These are phyloP conservation scores for Pseudogymnoascus sp. DNA, from an alignment of 2,329 filamentous ascomycete species.

Conservation along the genomic window DNA sequence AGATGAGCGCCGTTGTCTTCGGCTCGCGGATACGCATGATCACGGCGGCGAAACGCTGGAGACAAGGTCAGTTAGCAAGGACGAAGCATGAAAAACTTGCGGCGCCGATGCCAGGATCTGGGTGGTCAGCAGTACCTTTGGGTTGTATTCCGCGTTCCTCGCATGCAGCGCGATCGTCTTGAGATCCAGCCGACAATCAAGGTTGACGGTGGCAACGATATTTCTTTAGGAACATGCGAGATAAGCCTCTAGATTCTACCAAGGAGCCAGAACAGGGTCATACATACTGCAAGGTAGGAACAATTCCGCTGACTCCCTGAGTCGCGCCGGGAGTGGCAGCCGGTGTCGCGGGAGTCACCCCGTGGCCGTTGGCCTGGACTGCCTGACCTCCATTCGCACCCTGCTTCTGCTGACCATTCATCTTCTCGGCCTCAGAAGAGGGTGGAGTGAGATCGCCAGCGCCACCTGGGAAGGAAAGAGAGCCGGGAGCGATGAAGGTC, in stretches of 20 bases:
- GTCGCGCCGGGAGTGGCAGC: constrained; percentile 83
- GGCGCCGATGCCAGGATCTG: constrained; percentile 33
- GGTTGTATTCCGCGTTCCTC: constrained; percentile 97
- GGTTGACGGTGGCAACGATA: constrained; percentile 97
- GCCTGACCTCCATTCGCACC: constrained; percentile 30
- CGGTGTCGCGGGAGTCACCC: constrained; percentile 82
- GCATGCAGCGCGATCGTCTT: constrained; percentile 99
- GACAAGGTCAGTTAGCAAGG: constrained; percentile 29
- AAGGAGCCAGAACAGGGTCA: constrained; percentile 35
- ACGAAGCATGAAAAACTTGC: constrained; percentile 35
- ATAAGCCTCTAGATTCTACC: constrained; percentile 43
- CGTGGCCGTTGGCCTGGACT: constrained; percentile 52
- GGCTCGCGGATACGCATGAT: constrained; percentile 99
- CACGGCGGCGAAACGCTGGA: constrained; percentile 91
- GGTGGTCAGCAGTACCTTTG: constrained; percentile 61
- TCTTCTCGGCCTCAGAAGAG: constrained; percentile 60
- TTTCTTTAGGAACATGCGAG: constrained; percentile 59
- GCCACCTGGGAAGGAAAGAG: constrained; percentile 83
- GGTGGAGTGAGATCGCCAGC: constrained; percentile 78
- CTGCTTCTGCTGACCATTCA: constrained; percentile 46
- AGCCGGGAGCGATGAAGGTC: constrained; percentile 88
- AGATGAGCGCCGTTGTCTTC: constrained; percentile 97
- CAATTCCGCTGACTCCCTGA: constrained; percentile 79
- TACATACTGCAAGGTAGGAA: constrained; percentile 96
- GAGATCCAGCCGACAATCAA: constrained; percentile 92